Base-by-base conservation (phyloP, 345 rosid species). In the Theobroma cacao region DNA sequence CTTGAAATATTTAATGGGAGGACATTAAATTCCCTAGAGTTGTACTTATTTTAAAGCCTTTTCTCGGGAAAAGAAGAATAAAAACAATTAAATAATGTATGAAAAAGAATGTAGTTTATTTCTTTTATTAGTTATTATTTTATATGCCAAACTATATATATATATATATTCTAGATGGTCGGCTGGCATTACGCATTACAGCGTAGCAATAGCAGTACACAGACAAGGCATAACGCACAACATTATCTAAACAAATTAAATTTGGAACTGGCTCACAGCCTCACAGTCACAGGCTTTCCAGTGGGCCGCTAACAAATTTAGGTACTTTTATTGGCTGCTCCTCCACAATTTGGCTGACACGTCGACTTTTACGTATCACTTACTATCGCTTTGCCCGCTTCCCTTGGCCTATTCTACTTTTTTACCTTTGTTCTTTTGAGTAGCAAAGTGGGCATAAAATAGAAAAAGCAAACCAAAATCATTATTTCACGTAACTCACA, bases 401-500 rank as follows among this genome's bases (percentile, higher is more conserved):
- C 14, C 18, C 40, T 14, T 17, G 34, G 12, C 0, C 38, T 17
- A 15, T 45, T 15, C 22, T 3, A 24, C 1, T 2, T 0, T 1
- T 8, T 55, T 55, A 4, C 14, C 2, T 58, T 11, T 12, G 2
- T 6, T 67, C 24, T 24, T 67, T 41, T 40, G 13, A 8, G 9
- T 22, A 6, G 64, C 3, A 18, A 34, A 18, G 24, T 20, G 45
- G 45, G 22, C 41, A 15, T 31, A 31, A 2, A 13, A 7, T 65
- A 20, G n/a, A 5, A 26, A 14, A 72, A 72, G 8, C 40, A 7
- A 20, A 13, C 5, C 26, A 36, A n/a, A 61, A 15, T 18, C 30
- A 72, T 73, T 12, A 12, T 74, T 56, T 56, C 34, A 56, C 53
- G 52, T 74, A 58, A 56, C 13, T 62, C 78, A 30, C 12, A 64